Percentiles rank a stretch among this genome's conserved stretches.
These are phyloP conservation scores for Suillus ampliporus DNA, from an alignment of 768 basidiomycete species.

Conservation along the genomic window DNA sequence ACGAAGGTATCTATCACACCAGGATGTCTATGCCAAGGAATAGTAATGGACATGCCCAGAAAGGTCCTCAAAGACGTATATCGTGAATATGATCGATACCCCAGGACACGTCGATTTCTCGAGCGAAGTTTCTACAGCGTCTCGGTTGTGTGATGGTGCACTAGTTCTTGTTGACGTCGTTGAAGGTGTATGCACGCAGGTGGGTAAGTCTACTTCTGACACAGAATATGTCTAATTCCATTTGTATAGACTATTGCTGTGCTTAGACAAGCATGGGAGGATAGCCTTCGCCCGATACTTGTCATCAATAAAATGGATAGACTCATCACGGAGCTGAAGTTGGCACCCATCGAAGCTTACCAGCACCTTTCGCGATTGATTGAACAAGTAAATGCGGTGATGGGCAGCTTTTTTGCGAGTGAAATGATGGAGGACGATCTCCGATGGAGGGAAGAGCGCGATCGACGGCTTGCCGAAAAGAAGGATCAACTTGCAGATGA, in stretches of 20 bases:
- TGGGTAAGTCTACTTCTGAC: conserved; percentile 40
- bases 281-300: conserved; percentile 86
- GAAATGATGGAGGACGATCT: conserved; percentile 98
- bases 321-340: conserved; percentile 89
- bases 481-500: conserved; percentile 73
- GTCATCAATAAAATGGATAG: conserved; percentile 98
- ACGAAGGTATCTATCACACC: conserved; percentile 58
- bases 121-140: conserved; percentile 94
- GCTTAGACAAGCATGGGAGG: conserved; percentile 92
- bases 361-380: conserved; percentile 93
- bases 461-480: conserved; percentile 77
- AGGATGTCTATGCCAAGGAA: conserved; percentile 16
- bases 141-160: conserved; percentile 92
- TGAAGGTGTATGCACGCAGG: conserved; percentile 98
- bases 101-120: conserved; percentile 99
- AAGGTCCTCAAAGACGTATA: conserved; percentile 68
- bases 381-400: conserved; percentile 97
- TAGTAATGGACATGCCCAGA: conserved; percentile 51
- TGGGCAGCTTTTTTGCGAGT: conserved; percentile 94
- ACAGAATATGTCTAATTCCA: background rate
- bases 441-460: conserved; percentile 91
- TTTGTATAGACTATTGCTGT: conserved; percentile 85
- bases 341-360: conserved; percentile 90
- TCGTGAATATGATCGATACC: conserved; percentile 96
- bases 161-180: conserved; percentile 95